Percentiles rank a stretch among this genome's conserved stretches.
Evolutionary conservation across 306 rosid species (phyloP).

Genomic region (Morella rubra): DNA sequence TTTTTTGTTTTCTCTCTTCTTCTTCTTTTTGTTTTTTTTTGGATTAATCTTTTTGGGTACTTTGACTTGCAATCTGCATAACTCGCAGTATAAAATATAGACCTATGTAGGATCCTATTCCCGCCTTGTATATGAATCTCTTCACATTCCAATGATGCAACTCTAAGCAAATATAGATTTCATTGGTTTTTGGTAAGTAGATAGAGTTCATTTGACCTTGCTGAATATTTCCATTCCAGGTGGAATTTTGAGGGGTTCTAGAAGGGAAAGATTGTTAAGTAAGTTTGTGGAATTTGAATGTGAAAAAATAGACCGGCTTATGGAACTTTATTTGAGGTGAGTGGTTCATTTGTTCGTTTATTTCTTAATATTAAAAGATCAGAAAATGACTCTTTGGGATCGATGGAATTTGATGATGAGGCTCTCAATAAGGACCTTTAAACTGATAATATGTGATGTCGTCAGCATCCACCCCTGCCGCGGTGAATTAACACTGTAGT

Average conservation of each 20-base stretch:
- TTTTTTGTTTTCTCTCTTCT: background rate
- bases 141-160: background rate
- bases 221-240: constrained; percentile 48
- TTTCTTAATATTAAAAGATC: constrained; percentile 8
- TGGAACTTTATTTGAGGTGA: constrained; percentile 92
- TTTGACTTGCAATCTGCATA: background rate
- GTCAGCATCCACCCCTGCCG: background rate
- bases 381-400: constrained; percentile 7
- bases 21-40: too few relatives aligned
- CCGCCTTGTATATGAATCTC: background rate
- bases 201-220: constrained; percentile 25
- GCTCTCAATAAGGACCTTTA: background rate
- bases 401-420: background rate
- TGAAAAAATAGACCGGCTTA: constrained; percentile 91
- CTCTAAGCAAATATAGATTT: too few relatives aligned
- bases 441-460: background rate
- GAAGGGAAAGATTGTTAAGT: constrained; percentile 87
- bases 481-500: background rate
- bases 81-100: constrained; percentile 15
- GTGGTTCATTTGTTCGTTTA: constrained; percentile 24
- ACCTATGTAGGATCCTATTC: constrained; percentile 9
- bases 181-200: constrained; percentile 3
- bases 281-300: constrained; percentile 92
- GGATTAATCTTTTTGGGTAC: background rate
- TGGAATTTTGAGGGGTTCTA: constrained; percentile 92